Base-by-base conservation (phyloP, 2,329 filamentous ascomycete species). In the Sporothrix protearum region DNA sequence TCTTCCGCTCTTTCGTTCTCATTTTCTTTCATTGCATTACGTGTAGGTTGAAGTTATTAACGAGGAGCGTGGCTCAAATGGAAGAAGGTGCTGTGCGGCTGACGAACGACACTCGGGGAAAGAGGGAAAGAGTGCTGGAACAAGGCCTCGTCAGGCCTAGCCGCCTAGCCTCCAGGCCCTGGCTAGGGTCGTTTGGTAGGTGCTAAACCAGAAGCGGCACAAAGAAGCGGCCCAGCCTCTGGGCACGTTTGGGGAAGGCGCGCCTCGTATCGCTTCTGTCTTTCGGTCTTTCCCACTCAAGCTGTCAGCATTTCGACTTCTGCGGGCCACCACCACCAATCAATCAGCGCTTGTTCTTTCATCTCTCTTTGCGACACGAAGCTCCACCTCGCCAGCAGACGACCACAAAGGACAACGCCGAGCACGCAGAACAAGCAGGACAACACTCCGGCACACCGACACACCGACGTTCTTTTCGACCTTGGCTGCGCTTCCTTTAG, bases 151-250 rank as follows among this genome's bases (percentile, higher is more conserved):
- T 16, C 30, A n/a, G 16, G 55, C 55, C 30, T 39, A 39, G 55
- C 55, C 39, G 55, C 55, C 30, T 39, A 39, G 55, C 55, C 39
- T 28, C 59, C 59, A 64, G 59, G 59, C 36, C 59, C 36, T 59
- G 28, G 55, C 55, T 39, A 36, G 5, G 16, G 55, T 36, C 22
- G 22, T 22, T 25, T 9, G 22, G 22, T 3, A n/a, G 19, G n/a
- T 42, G 36, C 36, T 64, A 64, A 45, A 25, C 59, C 36, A 64
- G 59, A 64, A 45, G 59, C 36, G 12, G 36, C 59, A 14, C 59
- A 3, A 47, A 47, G 42, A 47, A 47, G 42, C 42, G 39, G 10
- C 42, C 42, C 12, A 16, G 12, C 42, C 5, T 47, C 19, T 47
- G 42, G 42, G 42, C 9, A 45, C 33, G 33, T 61, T 59, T 16